Evolutionary conservation across 257 asterid species (phyloP).

Genomic region (Leonotis leonurus): DNA sequence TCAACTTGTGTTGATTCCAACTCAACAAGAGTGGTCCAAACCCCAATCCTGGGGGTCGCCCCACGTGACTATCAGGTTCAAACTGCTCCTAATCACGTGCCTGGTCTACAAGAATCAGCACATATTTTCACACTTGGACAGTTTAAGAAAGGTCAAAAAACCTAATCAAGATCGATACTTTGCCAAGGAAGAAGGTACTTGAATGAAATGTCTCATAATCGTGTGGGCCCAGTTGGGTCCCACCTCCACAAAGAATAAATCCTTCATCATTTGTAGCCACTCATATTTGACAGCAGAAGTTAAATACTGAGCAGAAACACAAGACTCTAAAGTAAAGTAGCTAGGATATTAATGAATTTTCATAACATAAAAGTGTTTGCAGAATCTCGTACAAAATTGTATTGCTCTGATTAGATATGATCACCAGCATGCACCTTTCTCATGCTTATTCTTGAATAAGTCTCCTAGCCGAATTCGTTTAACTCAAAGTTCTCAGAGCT

Average conservation of each 20-base stretch:
- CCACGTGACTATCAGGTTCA: constrained; percentile 22
- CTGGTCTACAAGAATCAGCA: background rate
- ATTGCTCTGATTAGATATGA: background rate
- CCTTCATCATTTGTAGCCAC: background rate
- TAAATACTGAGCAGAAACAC: background rate
- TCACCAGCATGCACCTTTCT: background rate
- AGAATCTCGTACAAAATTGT: background rate
- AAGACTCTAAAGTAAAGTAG: background rate
- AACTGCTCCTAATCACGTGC: constrained; percentile 18
- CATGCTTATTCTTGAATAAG: constrained; percentile 5
- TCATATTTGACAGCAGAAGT: background rate
- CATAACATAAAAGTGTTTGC: background rate
- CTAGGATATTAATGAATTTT: background rate
- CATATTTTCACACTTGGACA: background rate
- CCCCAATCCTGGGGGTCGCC: background rate
- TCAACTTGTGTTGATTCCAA: constrained; percentile 6
- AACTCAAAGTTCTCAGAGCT: constrained; percentile 55
- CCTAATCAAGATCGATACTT: background rate
- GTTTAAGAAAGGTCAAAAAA: background rate
- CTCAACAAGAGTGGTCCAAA: constrained; percentile 20
- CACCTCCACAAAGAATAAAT: background rate
- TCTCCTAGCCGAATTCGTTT: background rate
- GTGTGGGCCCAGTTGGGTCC: background rate
- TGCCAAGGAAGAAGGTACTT: background rate
- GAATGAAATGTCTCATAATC: background rate